Conservation (phyloP, 768 basidiomycete genomes). For the Panaeolus cyanescens region DNA sequence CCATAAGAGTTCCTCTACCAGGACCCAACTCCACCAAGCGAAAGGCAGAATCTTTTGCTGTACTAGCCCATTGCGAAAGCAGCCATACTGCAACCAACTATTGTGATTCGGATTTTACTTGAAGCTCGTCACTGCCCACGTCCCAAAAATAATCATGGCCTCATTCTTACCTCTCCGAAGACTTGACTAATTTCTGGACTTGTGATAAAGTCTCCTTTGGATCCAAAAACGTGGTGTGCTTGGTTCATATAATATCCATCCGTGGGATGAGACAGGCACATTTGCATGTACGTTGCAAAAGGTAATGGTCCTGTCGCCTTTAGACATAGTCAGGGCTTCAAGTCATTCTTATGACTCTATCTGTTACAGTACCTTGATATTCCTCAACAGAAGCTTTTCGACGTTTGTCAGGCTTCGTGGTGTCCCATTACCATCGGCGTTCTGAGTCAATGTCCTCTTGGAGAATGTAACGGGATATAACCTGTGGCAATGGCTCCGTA, state of each 20-base stretch:
- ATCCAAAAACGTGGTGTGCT: conserved; percentile 76
- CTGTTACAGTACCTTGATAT: conserved; percentile 59
- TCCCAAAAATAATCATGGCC: background rate
- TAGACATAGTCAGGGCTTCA: background rate
- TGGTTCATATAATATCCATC: conserved; percentile 91
- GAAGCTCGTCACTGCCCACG: conserved; percentile 41
- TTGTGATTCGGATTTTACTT: conserved; percentile 5
- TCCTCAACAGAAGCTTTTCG: conserved; percentile 69
- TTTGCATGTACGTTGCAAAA: conserved; percentile 87
- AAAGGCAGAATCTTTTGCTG: conserved; percentile 49
- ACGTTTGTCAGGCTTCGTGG: conserved; percentile 36
- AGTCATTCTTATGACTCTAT: background rate
- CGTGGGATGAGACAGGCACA: conserved; percentile 86
- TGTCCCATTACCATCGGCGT: background rate
- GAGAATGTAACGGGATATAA: background rate
- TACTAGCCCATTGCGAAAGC: conserved; percentile 68
- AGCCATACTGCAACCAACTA: conserved; percentile 91
- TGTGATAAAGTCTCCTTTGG: conserved; percentile 91
- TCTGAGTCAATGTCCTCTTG: background rate
- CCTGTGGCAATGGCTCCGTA: background rate
- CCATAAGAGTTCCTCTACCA: conserved; percentile 90
- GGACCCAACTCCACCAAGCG: conserved; percentile 92
- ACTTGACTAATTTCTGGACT: conserved; percentile 96
- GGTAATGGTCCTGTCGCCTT: conserved; percentile 90
- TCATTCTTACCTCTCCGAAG: conserved; percentile 84